Percentiles rank a stretch among this genome's conserved stretches.
Conservation (phyloP, 2,329 filamentous ascomycete species). For the Amesomyces nigricolor region DNA sequence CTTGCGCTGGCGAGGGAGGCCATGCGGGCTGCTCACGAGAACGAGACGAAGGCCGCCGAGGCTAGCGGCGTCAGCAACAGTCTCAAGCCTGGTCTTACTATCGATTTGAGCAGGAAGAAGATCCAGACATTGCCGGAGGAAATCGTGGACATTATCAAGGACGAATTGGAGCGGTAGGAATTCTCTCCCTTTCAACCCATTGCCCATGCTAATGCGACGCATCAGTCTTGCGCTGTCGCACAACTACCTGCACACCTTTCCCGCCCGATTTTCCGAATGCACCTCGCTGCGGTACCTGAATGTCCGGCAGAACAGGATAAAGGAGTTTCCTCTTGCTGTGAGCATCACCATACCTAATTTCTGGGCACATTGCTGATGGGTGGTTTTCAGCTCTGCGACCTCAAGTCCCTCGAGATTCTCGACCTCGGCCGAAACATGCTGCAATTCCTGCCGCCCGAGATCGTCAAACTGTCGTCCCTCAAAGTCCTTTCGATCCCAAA, state of each 20-base stretch:
- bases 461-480: conserved; percentile 73
- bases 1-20: conserved; percentile 60
- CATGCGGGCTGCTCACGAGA: conserved; percentile 62
- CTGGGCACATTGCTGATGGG: conserved; percentile 10
- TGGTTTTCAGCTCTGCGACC: conserved; percentile 65
- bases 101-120: conserved; percentile 70
- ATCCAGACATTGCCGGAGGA: conserved; percentile 68
- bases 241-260: conserved; percentile 67
- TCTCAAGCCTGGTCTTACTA: conserved; percentile 66
- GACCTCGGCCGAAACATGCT: conserved; percentile 89
- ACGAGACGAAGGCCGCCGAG: conserved; percentile 57
- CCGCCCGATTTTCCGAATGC: conserved; percentile 67
- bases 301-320: conserved; percentile 68
- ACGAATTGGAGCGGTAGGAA: conserved; percentile 64
- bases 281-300: conserved; percentile 75
- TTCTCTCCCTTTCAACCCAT: conserved; percentile 1
- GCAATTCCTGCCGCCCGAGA: conserved; percentile 67
- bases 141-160: conserved; percentile 68
- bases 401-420: conserved; percentile 83
- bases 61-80: conserved; percentile 54
- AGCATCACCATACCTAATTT: conserved; percentile 20
- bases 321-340: conserved; percentile 55
- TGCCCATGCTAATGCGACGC: conserved; percentile 20
- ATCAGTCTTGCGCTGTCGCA: conserved; percentile 72
- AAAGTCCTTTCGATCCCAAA: conserved; percentile 85